Conservation (phyloP, 2,329 filamentous ascomycete genomes). For the Colletotrichum paranaense region DNA sequence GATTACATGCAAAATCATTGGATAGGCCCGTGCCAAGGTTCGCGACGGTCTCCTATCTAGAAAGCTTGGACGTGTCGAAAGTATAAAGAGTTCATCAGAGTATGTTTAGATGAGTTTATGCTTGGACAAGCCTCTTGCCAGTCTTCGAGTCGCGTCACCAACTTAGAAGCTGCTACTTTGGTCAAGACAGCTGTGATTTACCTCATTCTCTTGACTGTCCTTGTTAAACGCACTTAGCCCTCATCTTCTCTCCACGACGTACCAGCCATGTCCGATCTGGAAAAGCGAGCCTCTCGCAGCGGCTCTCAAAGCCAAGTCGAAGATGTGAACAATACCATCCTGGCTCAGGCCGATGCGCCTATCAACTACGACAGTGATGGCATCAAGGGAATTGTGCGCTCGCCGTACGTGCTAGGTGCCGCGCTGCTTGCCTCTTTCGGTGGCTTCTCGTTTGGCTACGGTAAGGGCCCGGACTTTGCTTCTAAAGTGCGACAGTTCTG, state of each 20-base stretch:
- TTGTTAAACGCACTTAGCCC: background rate
- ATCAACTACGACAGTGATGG: conserved; percentile 44
- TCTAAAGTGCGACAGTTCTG: background rate
- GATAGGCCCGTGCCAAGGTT: background rate
- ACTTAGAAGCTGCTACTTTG: background rate
- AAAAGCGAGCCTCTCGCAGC: background rate
- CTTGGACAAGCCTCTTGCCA: background rate
- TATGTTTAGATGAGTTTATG: background rate
- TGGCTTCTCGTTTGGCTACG: conserved; percentile 46
- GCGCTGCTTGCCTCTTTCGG: conserved; percentile 55
- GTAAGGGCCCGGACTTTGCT: background rate
- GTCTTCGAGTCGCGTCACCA: background rate
- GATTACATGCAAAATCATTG: background rate
- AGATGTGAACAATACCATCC: background rate
- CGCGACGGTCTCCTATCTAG: background rate
- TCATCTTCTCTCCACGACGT: background rate
- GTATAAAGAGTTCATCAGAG: conserved; percentile 10
- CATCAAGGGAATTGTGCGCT: conserved; percentile 45
- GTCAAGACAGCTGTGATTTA: background rate
- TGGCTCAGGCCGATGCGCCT: conserved; percentile 5
- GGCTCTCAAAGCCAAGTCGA: conserved; percentile 8
- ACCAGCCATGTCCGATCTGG: background rate
- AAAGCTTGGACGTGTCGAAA: background rate
- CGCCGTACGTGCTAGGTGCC: conserved; percentile 54
- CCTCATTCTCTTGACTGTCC: background rate